These are phyloP conservation scores for Volvox reticuliferus DNA, from an alignment of 139 green algal genomes.

Conservation along the genomic window DNA sequence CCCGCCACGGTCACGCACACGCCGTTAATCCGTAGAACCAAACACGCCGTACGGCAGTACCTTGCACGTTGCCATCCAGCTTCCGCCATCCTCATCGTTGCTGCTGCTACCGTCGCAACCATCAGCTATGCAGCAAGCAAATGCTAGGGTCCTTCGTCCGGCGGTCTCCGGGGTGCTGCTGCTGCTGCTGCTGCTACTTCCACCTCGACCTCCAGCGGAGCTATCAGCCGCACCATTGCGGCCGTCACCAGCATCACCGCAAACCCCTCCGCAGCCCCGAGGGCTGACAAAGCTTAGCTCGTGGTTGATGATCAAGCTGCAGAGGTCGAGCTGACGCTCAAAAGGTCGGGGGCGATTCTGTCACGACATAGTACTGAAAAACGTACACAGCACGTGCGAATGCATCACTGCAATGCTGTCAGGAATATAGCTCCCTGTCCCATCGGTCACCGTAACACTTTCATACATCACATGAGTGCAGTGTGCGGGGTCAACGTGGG, in stretches of 20 bases:
- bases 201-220: not conserved
- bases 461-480: too few relatives aligned
- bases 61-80: not conserved
- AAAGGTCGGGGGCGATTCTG: not conserved
- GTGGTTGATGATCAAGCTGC: not conserved
- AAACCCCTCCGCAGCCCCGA: too few relatives aligned
- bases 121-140: not conserved
- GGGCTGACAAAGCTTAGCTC: too few relatives aligned
- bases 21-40: not conserved
- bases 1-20: too few relatives aligned
- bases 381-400: too few relatives aligned
- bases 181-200: not conserved
- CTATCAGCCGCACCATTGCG: not conserved
- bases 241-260: too few relatives aligned
- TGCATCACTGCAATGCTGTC: too few relatives aligned
- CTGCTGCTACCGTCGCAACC: not conserved
- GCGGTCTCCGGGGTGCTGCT: too few relatives aligned
- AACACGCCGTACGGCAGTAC: not conserved
- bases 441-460: too few relatives aligned
- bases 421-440: too few relatives aligned
- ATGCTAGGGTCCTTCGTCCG: not conserved
- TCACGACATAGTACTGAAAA: not conserved
- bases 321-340: not conserved
- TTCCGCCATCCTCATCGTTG: not conserved
- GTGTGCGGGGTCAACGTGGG: too few relatives aligned